Base-by-base conservation (phyloP, 1,284 basidiomycete genomes). In the Coriolopsis trogii region DNA sequence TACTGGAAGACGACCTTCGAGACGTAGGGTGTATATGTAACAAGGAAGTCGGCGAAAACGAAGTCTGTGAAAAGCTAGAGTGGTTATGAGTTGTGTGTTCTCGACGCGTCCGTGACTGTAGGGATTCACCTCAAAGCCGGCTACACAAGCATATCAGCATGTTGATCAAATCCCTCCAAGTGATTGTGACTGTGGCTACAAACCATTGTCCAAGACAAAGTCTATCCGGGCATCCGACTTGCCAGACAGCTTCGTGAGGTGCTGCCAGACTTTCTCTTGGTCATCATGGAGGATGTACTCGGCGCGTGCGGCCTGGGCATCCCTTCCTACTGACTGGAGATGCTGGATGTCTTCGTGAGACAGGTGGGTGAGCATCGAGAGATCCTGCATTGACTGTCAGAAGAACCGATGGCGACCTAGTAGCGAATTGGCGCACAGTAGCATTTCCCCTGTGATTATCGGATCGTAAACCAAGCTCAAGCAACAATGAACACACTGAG, bases 41-140 rank as follows among this genome's bases (percentile, higher is more conserved):
- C 80, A 26, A 98, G 73, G 67, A 97, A 98, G 67, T 99, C 96
- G 30, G 95, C 96, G 58, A 99, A 87, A 18, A 98, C 85, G 26
- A 98, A 73, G 67, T 98, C 97, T 1, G 95, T 97, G 70, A 93
- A 95, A 13, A 98, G 76, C 89, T 93, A 58, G n/a, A n/a, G n/a
- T n/a, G n/a, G n/a, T n/a, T n/a, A 16, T 13, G 3, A 42, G 10
- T n/a, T 2, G 18, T 42, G 7, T 28, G 50, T 34, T 2, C 12
- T 28, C 13, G 4, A 20, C 7, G 10, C 12, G 10, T 16, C 6
- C 4, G 5, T n/a, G 4, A 24, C 29, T 20, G 2, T 10, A 13
- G 3, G n/a, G 10, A 13, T 39, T 28, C 57, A 87, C 86, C 77
- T 98, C 95, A 59, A 98, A 98, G 1, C 93, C 93, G 63, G 91